These are phyloP conservation scores for Eucalyptus microcorys DNA, from an alignment of 345 rosid genomes.

Conservation along the genomic window DNA sequence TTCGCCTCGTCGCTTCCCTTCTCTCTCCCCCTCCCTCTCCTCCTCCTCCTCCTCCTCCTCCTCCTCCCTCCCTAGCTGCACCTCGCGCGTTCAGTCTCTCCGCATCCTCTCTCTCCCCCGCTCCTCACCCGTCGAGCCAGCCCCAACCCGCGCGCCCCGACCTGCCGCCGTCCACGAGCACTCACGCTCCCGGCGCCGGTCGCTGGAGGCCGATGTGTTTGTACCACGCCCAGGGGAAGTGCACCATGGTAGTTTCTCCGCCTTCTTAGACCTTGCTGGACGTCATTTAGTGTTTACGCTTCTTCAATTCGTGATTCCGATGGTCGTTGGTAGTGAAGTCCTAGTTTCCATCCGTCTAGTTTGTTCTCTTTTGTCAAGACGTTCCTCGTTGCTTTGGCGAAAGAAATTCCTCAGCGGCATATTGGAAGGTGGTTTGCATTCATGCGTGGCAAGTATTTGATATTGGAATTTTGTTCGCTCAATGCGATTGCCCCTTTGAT, in stretches of 20 bases:
- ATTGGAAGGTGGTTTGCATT: neutral
- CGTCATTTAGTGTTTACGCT: neutral
- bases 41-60: neutral
- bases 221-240: slow-evolving; percentile 77
- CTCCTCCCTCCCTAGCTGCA: neutral
- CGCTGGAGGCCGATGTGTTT: slow-evolving; percentile 80
- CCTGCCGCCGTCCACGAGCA: neutral
- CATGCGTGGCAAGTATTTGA: neutral
- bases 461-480: neutral
- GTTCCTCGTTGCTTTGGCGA: neutral
- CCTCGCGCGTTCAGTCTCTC: neutral
- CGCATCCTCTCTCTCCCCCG: neutral
- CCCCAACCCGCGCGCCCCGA: neutral
- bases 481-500: neutral
- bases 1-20: neutral
- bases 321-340: neutral
- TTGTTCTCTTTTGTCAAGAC: neutral
- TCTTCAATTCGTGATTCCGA: neutral
- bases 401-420: neutral
- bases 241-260: slow-evolving; percentile 40
- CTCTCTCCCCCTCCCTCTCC: neutral
- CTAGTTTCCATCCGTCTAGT: neutral
- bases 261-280: neutral
- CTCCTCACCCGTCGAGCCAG: neutral
- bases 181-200: neutral